Evolutionary conservation across 2,329 filamentous ascomycete species (phyloP).

Genomic region (Stenocarpella maydis): DNA sequence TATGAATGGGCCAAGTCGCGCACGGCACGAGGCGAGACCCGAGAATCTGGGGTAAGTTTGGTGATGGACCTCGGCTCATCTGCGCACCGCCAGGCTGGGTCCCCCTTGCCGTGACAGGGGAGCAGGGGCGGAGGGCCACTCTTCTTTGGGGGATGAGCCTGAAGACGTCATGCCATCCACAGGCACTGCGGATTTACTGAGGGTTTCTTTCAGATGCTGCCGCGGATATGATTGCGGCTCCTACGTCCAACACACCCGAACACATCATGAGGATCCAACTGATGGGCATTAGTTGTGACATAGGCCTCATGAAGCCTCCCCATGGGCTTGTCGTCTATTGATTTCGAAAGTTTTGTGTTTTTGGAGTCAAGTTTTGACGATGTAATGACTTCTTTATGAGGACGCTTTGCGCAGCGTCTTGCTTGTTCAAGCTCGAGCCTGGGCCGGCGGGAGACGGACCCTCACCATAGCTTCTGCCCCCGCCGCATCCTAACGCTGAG

Average conservation of each 20-base stretch:
- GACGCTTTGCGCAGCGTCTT: not conserved
- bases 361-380: not conserved
- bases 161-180: constrained; percentile 11
- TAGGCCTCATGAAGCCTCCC: too few species aligned
- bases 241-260: too few species aligned
- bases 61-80: constrained; percentile 32
- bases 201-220: constrained; percentile 11
- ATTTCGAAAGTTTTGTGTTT: too few species aligned
- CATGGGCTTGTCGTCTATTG: too few species aligned
- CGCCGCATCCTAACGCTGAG: not conserved
- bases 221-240: not conserved
- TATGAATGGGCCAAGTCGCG: constrained; percentile 27
- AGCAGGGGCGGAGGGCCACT: not conserved
- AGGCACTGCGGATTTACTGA: not conserved
- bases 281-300: too few species aligned
- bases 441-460: not conserved
- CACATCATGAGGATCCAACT: too few species aligned
- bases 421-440: not conserved
- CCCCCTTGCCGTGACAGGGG: not conserved
- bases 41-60: constrained; percentile 32
- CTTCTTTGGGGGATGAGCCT: not conserved
- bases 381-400: not conserved
- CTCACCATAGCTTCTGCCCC: constrained; percentile 4
- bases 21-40: constrained; percentile 18
- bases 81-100: constrained; percentile 3